Percentiles rank a stretch among this genome's conserved stretches.
Evolutionary conservation across 2,329 filamentous ascomycete genomes (phyloP).

Genomic region (Leptographium flavum): DNA sequence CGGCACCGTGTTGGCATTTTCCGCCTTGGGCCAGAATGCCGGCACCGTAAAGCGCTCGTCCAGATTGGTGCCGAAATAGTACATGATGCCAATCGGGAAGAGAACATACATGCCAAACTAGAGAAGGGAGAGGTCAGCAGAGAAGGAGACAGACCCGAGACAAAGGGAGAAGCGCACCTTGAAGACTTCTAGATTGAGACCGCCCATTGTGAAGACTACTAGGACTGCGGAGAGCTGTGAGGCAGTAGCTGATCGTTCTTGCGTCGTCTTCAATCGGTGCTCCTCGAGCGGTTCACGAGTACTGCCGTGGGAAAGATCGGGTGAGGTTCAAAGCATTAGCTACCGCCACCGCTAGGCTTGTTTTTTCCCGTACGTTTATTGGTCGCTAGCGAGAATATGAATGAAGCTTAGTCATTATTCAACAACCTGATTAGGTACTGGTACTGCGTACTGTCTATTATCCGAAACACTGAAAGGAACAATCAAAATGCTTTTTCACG

Average conservation of each 20-base stretch:
- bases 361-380: not conserved
- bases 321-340: not conserved
- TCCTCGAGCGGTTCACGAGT: too few species aligned
- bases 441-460: too few species aligned
- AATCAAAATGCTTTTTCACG: not conserved
- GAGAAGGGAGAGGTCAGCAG: not conserved
- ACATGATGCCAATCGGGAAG: slow-evolving; percentile 99
- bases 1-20: slow-evolving; percentile 63
- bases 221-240: not conserved
- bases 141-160: not conserved
- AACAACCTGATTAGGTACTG: not conserved
- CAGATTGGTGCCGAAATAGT: slow-evolving; percentile 98
- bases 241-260: not conserved
- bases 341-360: not conserved
- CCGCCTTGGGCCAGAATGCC: slow-evolving; percentile 83
- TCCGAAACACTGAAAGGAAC: too few species aligned
- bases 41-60: slow-evolving; percentile 80
- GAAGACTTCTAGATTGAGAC: slow-evolving; percentile 86
- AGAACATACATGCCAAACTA: slow-evolving; percentile 98
- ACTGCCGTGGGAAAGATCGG: not conserved
- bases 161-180: slow-evolving; percentile 44
- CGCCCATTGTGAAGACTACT: slow-evolving; percentile 42
- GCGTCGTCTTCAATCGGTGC: not conserved
- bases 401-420: not conserved
- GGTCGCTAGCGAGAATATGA: not conserved